Evolutionary conservation across 805 yeast genomes (phyloP), one percentile per base, ranked within the genome.

Genomic region (Pichia pseudocactophila): DNA sequence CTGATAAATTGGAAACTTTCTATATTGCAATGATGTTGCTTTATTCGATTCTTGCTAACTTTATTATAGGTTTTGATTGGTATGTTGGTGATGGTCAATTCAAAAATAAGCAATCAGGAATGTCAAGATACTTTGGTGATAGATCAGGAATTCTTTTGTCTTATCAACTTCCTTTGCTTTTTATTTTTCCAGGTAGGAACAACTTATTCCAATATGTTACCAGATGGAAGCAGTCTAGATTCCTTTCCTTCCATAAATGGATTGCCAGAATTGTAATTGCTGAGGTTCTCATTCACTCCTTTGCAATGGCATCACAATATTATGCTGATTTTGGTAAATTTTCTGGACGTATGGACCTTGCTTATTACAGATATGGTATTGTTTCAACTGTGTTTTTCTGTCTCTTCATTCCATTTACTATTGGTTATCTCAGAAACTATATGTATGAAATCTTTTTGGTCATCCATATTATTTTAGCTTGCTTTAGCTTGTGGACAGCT

Each of bases 131-230:
- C 40, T 46, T 59, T 39, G 76, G 72, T 30, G 76, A 76, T 50
- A 64, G 85, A 52, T 51, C 78, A 2, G 82, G 78, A 2, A 67
- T 78, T 22, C 53, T 76, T 36, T 57, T 68, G 3, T 65, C 69
- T n/a, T 58, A 70, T 61, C 59, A 64, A 45, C 35, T 70, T 30
- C 85, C 86, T 3, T 56, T 76, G 35, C 48, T 78, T 35, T 62
- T 76, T 27, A 58, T 78, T 40, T 77, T 79, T 53, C 78, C 83
- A 2, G 76, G 82, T 34, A 62, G 85, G 50, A 80, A 80, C 58
- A 80, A 79, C 53, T 56, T 80, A 37, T 56, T 80, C 44, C 77
- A 71, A 46, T 74, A 76, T 74, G 15, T 74, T 16, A 74, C 85
- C 1, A 73, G 80, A 20, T 74, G 82, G 80, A 64, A 64, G 13